Evolutionary conservation across 345 rosid species (phyloP), one percentile per base, ranked within the genome.

Genomic region (Crucihimalaya himalaica): DNA sequence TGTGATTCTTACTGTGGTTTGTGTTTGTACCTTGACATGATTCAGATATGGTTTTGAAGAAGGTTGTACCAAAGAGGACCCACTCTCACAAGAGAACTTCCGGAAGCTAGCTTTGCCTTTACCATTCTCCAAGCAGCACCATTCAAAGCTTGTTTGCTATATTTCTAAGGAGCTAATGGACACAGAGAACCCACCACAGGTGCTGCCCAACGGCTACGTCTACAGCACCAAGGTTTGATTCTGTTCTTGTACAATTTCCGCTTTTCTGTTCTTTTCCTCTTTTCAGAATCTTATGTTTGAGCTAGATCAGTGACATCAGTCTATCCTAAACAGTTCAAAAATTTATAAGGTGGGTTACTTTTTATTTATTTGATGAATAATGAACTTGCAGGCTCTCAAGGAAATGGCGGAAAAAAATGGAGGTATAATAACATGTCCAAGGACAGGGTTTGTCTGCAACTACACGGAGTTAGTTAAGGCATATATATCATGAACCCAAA

Each of bases 151-250:
- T 54, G 94, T 95, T 58, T 95, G 98, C 82, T 92, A 86, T 81
- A 92, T 95, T 78, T 85, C 98, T 14, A 95, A 90, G 81, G 94
- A 92, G 80, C 83, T 88, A 10, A 92, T 95, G 99, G 98, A 95
- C 84, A 88, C 99, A 2, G 99, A 92, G 87, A 95, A 95, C 78
- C 99, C 99, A 31, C 99, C 99, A 3, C 93, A 84, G 80, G 99
- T 95, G 81, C 80, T 95, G 58, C 99, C 99, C 52, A 95, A 92
- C 66, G 99, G 97, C 81, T 86, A 90, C 70, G 96, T 90, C 70
- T 92, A 95, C 84, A 90, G 98, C 80, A 75, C 96, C 18, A 95
- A 92, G 99, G 99, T 95, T 76, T 59, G 28, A 56, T 66, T 47
- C 42, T 53, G 25, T 66, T 50, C 19, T 50, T 20, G 29, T 69